Evolutionary conservation across 352 stramenopile species (phyloP).

Genomic region (Phytophthora citricola): DNA sequence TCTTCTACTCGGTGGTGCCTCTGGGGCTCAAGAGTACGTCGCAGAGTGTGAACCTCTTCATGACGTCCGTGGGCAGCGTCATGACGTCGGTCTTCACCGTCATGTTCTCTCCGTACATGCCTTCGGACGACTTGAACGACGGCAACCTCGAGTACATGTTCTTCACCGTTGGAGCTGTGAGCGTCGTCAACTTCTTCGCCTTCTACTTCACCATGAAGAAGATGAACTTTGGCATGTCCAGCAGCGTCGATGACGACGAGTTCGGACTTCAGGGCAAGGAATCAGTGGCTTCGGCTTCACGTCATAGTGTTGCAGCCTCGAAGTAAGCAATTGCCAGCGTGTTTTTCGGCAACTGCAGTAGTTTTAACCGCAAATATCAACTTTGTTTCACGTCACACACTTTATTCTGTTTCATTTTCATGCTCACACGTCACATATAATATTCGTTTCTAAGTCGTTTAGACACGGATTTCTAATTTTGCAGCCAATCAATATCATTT

Average conservation of each 20-base stretch:
- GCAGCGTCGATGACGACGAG: conserved; percentile 5
- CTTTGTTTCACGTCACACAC: no score
- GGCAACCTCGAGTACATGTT: conserved; percentile 79
- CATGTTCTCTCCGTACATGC: conserved; percentile 65
- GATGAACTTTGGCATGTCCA: conserved; percentile 67
- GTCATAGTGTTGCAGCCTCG: conserved; percentile 27
- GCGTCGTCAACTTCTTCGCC: conserved; percentile 58
- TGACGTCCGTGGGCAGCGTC: conserved; percentile 63
- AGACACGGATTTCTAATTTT: conserved; percentile 3
- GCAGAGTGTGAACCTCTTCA: conserved; percentile 67
- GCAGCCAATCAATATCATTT: conserved; percentile 23
- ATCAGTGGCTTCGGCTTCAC: conserved; percentile 31
- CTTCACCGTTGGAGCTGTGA: conserved; percentile 56
- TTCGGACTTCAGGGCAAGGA: conserved; percentile 24
- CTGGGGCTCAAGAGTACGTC: conserved; percentile 60
- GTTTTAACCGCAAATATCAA: no score
- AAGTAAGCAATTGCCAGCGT: conserved; percentile 17
- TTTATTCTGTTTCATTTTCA: neutral
- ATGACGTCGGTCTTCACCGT: conserved; percentile 73
- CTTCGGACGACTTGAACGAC: conserved; percentile 62
- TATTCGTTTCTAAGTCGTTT: neutral
- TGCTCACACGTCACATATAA: conserved; percentile 13
- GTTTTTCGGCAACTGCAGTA: no score
- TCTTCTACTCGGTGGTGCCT: conserved; percentile 68
- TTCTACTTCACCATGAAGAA: conserved; percentile 61